These are phyloP conservation scores for Craterostigma plantagineum DNA, from an alignment of 257 asterid species.

Conservation along the genomic window DNA sequence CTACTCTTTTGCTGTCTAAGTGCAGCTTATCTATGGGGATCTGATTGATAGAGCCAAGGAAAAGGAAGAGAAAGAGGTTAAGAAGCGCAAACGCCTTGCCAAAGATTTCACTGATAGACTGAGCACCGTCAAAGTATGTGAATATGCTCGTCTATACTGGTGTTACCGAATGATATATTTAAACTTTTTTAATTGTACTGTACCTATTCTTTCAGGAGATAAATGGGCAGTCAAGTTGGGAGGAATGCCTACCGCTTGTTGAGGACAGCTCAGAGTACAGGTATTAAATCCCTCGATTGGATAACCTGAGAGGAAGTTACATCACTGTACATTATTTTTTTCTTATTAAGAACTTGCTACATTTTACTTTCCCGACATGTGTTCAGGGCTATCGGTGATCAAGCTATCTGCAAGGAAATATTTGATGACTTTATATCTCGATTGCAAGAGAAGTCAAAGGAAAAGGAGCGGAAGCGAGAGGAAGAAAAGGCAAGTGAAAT, in stretches of 20 bases:
- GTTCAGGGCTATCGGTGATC: conserved; percentile 76
- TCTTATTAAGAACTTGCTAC: not conserved
- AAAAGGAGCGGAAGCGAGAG: conserved; percentile 85
- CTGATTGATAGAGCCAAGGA: conserved; percentile 87
- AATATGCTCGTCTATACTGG: conserved; percentile 1
- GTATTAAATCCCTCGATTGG: conserved; percentile 15
- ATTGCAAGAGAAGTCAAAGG: conserved; percentile 69
- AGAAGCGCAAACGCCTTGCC: conserved; percentile 74
- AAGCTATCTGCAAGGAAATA: conserved; percentile 45
- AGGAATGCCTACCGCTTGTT: conserved; percentile 57
- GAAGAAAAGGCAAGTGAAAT: conserved; percentile 68
- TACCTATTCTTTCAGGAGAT: conserved; percentile 36
- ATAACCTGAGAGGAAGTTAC: conserved; percentile 1
- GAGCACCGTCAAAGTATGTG: conserved; percentile 50
- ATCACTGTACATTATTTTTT: not conserved
- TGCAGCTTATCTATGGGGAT: conserved; percentile 78
- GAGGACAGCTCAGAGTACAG: conserved; percentile 84
- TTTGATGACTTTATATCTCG: conserved; percentile 68
- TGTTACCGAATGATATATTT: not conserved
- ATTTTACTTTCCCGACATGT: conserved; percentile 4
- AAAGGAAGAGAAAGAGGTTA: conserved; percentile 90
- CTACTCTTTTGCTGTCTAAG: conserved; percentile 10
- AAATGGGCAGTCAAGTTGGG: conserved; percentile 62
- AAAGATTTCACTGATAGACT: conserved; percentile 70
- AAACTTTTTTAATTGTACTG: not conserved